Conservation (phyloP, 192 early-diverging fungal species). For the Umbelopsis ramanniana region DNA sequence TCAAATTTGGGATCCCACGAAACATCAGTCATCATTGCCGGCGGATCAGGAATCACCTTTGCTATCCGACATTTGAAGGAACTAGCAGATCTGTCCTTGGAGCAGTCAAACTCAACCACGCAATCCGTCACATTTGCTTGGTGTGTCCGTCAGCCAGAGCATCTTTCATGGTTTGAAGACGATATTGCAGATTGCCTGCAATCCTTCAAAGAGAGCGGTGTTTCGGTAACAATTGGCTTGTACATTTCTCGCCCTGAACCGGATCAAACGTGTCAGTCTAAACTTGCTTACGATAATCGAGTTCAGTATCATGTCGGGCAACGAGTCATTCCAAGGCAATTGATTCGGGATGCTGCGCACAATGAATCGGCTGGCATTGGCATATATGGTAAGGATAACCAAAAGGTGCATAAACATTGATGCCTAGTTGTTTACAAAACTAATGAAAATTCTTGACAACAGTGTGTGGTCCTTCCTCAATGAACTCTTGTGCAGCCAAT, state of each 20-base stretch:
- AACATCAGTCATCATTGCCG: slow-evolving; percentile 42
- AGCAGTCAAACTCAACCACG: not conserved
- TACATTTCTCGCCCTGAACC: not conserved
- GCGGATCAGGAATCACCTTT: slow-evolving; percentile 53
- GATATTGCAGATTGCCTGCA: slow-evolving; percentile 25
- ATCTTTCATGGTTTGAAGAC: slow-evolving; percentile 31
- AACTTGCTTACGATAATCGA: not conserved
- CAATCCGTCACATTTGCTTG: slow-evolving; percentile 31
- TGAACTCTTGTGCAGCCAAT: slow-evolving; percentile 32
- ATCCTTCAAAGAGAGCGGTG: slow-evolving; percentile 11
- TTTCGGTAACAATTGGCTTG: slow-evolving; percentile 1
- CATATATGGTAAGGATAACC: slow-evolving; percentile 11
- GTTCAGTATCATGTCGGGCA: not conserved
- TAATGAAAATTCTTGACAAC: not conserved
- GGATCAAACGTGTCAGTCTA: not conserved
- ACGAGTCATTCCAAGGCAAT: slow-evolving; percentile 10
- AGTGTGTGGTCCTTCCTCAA: slow-evolving; percentile 37
- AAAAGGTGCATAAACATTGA: not conserved
- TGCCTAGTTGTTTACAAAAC: not conserved
- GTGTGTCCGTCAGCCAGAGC: slow-evolving; percentile 24
- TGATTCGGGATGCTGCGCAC: slow-evolving; percentile 1
- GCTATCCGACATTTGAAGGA: slow-evolving; percentile 48
- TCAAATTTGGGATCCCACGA: slow-evolving; percentile 15
- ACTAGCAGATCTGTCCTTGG: slow-evolving; percentile 14
- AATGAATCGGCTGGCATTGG: not conserved